phyloP scores from a whole-genome alignment of 208 protist species.

The Histomonas meleagridis region DNA sequence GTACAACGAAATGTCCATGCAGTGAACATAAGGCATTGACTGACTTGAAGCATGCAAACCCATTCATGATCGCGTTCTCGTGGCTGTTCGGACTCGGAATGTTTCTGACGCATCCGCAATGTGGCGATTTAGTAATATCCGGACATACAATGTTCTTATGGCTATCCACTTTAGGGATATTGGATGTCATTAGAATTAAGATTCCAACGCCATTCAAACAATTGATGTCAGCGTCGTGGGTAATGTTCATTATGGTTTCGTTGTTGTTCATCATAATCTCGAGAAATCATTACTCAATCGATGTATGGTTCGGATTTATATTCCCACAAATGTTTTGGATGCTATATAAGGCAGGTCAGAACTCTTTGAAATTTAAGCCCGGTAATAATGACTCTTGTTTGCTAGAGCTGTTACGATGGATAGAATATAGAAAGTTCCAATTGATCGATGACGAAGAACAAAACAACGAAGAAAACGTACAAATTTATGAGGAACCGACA shows the following conservation, averaged over 20 bases:
- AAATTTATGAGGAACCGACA: too few species aligned
- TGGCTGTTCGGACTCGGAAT: constrained; percentile 16
- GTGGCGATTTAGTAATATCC: background rate
- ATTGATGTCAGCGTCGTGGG: background rate
- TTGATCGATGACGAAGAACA: too few species aligned
- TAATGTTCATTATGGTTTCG: background rate
- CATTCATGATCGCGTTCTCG: background rate
- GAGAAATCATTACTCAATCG: background rate
- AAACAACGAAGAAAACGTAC: too few species aligned
- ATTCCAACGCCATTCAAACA: background rate
- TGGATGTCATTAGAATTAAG: too few species aligned
- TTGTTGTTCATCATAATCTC: background rate
- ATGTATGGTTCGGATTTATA: background rate
- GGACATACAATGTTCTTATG: constrained; percentile 14
- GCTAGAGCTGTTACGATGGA: background rate
- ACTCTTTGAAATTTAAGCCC: background rate
- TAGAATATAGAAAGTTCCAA: background rate
- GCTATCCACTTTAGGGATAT: background rate
- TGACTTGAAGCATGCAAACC: background rate
- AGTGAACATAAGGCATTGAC: background rate
- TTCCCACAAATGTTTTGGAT: background rate
- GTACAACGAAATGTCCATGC: background rate
- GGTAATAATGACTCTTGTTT: background rate
- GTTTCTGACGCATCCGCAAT: background rate
- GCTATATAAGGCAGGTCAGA: background rate